Percentiles rank a stretch among this genome's conserved stretches.
These are phyloP conservation scores for Pseudocercospora fijiensis DNA, from an alignment of 2,329 filamentous ascomycete genomes.

Conservation along the genomic window DNA sequence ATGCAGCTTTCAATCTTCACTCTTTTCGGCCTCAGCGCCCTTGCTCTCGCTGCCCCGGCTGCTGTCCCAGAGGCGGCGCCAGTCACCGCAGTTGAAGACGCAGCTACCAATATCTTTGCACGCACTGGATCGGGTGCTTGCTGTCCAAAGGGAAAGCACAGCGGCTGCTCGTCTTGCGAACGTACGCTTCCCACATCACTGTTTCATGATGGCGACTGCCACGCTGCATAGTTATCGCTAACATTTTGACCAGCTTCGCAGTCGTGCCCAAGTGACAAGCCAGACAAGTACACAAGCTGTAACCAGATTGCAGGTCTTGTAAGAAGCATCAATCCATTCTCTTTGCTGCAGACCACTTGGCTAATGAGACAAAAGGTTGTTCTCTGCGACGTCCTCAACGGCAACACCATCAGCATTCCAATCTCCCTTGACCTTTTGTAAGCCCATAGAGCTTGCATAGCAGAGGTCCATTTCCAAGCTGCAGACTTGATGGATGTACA, in stretches of 20 bases:
- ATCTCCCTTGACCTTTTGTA: neutral
- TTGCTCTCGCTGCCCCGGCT: constrained; percentile 11
- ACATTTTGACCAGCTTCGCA: neutral
- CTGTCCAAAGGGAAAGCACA: constrained; percentile 3
- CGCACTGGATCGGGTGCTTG: neutral
- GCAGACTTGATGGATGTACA: neutral
- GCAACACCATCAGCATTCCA: constrained; percentile 8
- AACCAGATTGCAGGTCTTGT: neutral
- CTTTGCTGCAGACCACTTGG: neutral
- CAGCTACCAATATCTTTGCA: neutral
- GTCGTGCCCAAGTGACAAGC: neutral
- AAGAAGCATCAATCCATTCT: neutral
- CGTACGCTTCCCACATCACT: neutral
- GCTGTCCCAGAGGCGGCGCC: constrained; percentile 8
- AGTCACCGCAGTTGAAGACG: neutral
- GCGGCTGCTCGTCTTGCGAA: neutral
- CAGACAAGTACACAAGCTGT: constrained; percentile 1
- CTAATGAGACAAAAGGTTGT: neutral
- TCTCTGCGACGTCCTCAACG: constrained; percentile 9
- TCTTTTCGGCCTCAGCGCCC: constrained; percentile 6
- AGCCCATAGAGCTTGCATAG: neutral
- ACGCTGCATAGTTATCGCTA: too few relatives aligned
- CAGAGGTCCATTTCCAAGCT: neutral
- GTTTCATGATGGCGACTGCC: too few relatives aligned
- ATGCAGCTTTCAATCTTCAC: constrained; percentile 17